phyloP scores from a whole-genome alignment of 2,329 filamentous ascomycete species.

The Chaetomium sp. region DNA sequence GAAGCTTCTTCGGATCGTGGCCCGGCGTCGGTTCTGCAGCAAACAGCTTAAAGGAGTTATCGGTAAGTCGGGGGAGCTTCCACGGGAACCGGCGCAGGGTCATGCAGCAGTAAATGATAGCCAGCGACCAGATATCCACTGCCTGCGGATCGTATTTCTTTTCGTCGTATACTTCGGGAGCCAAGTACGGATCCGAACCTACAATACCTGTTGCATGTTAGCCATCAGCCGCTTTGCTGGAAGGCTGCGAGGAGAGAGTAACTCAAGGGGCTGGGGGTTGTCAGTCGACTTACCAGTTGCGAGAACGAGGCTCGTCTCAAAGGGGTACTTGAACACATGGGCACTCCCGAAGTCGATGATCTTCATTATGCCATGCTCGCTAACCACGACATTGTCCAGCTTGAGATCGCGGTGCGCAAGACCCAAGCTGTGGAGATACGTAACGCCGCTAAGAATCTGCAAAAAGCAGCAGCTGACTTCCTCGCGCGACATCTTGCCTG shows the following conservation, averaged over 20 bases:
- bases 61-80: slow-evolving; percentile 86
- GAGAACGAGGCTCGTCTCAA: slow-evolving; percentile 79
- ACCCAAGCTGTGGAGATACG: slow-evolving; percentile 91
- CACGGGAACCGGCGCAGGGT: slow-evolving; percentile 89
- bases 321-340: slow-evolving; percentile 94
- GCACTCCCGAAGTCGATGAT: slow-evolving; percentile 98
- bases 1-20: slow-evolving; percentile 50
- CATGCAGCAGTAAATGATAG: slow-evolving; percentile 99
- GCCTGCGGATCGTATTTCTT: slow-evolving; percentile 90
- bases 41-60: slow-evolving; percentile 94
- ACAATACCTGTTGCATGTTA: slow-evolving; percentile 49
- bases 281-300: slow-evolving; percentile 60
- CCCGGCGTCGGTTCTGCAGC: slow-evolving; percentile 76
- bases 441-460: slow-evolving; percentile 90
- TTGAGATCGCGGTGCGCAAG: slow-evolving; percentile 93
- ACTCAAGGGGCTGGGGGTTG: no score
- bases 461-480: slow-evolving; percentile 88
- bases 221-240: background rate
- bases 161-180: slow-evolving; percentile 92
- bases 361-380: slow-evolving; percentile 96
- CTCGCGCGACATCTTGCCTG: slow-evolving; percentile 88
- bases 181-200: slow-evolving; percentile 88
- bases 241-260: no score
- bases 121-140: slow-evolving; percentile 95
- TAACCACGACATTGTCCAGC: slow-evolving; percentile 96